Evolutionary conservation across 139 green algal genomes (phyloP).

Genomic region (Prasinococcaceae sp.): DNA sequence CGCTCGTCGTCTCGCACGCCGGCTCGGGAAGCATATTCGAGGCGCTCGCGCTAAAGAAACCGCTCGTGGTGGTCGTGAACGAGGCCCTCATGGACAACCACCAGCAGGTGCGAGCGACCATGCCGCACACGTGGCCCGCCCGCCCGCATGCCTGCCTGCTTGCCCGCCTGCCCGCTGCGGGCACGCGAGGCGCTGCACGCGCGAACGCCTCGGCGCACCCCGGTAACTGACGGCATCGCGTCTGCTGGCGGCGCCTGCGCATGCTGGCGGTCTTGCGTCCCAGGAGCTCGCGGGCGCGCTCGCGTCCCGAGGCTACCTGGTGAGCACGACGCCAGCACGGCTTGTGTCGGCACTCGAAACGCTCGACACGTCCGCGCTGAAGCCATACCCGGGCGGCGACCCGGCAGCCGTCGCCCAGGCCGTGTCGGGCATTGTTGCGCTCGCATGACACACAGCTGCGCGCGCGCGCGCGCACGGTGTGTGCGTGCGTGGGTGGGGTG

Average conservation of each 20-base stretch:
- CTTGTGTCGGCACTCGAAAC: constrained; percentile 1
- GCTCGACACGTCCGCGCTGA: background rate
- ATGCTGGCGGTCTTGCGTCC: no score
- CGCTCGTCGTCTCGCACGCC: constrained; percentile 25
- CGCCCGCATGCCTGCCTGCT: no score
- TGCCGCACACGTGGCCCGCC: no score
- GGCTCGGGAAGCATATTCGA: constrained; percentile 32
- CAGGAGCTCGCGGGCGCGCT: constrained; percentile 17
- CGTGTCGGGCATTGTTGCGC: background rate
- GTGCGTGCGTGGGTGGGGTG: no score
- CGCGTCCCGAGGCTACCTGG: background rate
- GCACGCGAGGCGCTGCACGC: no score
- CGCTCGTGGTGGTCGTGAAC: constrained; percentile 31
- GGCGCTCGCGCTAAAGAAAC: constrained; percentile 8
- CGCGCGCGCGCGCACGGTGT: no score
- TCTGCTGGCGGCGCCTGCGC: no score
- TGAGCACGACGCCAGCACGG: constrained; percentile 3
- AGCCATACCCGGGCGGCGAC: constrained; percentile 7
- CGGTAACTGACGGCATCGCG: no score
- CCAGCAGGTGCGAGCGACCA: constrained; percentile 17
- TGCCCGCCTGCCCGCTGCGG: no score
- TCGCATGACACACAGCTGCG: no score
- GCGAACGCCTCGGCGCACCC: no score
- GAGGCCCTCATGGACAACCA: constrained; percentile 34
- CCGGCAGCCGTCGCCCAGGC: background rate